These are phyloP conservation scores for Phytophthora idaei DNA, from an alignment of 352 stramenopile genomes.

Conservation along the genomic window DNA sequence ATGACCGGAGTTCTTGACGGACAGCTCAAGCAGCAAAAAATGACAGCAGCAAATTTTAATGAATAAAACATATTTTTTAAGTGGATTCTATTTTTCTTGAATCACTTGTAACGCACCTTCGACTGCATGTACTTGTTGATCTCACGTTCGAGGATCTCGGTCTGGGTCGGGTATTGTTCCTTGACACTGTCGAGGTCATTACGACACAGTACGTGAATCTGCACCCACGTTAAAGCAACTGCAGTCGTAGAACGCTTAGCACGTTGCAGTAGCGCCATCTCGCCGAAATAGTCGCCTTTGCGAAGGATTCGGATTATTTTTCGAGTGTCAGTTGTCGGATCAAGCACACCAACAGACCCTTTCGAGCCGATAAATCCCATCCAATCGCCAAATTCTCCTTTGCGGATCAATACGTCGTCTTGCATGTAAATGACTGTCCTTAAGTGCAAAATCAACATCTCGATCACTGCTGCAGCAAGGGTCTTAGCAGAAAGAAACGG, in stretches of 20 bases:
- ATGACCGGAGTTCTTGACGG: neutral
- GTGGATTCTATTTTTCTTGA: neutral
- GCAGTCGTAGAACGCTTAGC: slow-evolving; percentile 69
- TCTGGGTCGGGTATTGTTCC: slow-evolving; percentile 62
- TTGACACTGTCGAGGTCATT: slow-evolving; percentile 70
- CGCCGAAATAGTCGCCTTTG: slow-evolving; percentile 79
- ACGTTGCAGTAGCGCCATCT: slow-evolving; percentile 73
- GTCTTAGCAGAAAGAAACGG: slow-evolving; percentile 71
- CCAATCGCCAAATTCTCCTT: slow-evolving; percentile 83
- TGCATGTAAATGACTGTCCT: slow-evolving; percentile 84
- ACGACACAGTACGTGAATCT: slow-evolving; percentile 71
- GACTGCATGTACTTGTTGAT: slow-evolving; percentile 78
- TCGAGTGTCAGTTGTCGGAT: slow-evolving; percentile 46
- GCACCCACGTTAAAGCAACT: slow-evolving; percentile 75
- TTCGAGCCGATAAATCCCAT: slow-evolving; percentile 86
- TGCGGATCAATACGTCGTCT: slow-evolving; percentile 79
- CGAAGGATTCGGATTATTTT: slow-evolving; percentile 70
- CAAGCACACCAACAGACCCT: slow-evolving; percentile 68
- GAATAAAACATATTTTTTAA: neutral
- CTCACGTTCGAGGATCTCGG: slow-evolving; percentile 63
- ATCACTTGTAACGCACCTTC: slow-evolving; percentile 58
- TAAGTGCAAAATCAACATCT: slow-evolving; percentile 77
- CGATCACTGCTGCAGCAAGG: slow-evolving; percentile 72
- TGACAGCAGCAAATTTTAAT: too few relatives aligned
- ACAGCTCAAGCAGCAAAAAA: too few relatives aligned